phyloP scores from a whole-genome alignment of 768 basidiomycete species.

The Boletus vermiculosoides region DNA sequence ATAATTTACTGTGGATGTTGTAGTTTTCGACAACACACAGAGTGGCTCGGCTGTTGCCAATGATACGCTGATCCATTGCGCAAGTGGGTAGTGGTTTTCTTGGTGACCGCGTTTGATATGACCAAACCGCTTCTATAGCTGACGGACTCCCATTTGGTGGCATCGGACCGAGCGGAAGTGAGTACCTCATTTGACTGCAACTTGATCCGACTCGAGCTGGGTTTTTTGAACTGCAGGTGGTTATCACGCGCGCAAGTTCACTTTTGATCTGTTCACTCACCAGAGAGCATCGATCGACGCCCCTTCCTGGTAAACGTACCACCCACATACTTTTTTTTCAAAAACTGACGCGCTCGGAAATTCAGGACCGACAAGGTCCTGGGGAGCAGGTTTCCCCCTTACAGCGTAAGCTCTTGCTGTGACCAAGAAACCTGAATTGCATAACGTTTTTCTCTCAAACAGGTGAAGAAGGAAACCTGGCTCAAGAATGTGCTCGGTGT shows the following conservation, averaged over 20 bases:
- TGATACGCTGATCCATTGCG: slow-evolving; percentile 63
- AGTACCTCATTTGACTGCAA: slow-evolving; percentile 23
- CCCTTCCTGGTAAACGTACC: slow-evolving; percentile 33
- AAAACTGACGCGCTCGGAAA: neutral
- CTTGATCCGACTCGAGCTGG: neutral
- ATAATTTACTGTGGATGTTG: neutral
- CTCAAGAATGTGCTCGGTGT: slow-evolving; percentile 14
- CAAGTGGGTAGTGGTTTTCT: slow-evolving; percentile 37
- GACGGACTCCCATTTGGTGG: slow-evolving; percentile 76
- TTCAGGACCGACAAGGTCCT: slow-evolving; percentile 27
- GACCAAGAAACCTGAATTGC: neutral
- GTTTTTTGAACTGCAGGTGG: slow-evolving; percentile 46
- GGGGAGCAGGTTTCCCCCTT: slow-evolving; percentile 32
- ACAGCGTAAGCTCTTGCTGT: slow-evolving; percentile 16
- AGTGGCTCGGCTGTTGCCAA: slow-evolving; percentile 73
- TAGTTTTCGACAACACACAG: slow-evolving; percentile 68
- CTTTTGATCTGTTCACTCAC: slow-evolving; percentile 80
- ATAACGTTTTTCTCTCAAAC: neutral
- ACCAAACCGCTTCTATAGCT: slow-evolving; percentile 29
- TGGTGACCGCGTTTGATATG: neutral
- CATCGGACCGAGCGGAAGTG: slow-evolving; percentile 70
- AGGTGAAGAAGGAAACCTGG: slow-evolving; percentile 29
- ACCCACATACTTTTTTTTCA: too few relatives aligned
- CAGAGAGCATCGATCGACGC: slow-evolving; percentile 52
- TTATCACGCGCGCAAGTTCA: slow-evolving; percentile 67